phyloP scores from a whole-genome alignment of 2,329 filamentous ascomycete species.

The Daldinia sp. region DNA sequence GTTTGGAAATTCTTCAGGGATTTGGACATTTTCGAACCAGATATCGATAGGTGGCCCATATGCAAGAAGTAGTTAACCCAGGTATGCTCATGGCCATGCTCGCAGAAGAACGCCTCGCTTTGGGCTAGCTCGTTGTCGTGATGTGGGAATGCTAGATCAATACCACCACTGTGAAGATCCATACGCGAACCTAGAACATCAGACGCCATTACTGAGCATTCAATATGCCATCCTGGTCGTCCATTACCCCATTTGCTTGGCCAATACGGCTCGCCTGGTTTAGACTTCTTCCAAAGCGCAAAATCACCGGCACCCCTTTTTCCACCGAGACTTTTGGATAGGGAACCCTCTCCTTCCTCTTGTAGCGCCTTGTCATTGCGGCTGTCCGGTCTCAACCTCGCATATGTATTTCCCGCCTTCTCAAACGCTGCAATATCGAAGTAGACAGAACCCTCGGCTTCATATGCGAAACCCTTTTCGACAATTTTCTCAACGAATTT shows the following conservation, averaged over 20 bases:
- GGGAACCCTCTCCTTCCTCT: slow-evolving; percentile 89
- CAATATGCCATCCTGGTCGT: slow-evolving; percentile 95
- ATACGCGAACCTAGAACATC: slow-evolving; percentile 86
- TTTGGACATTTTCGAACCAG: slow-evolving; percentile 96
- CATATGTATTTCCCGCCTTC: slow-evolving; percentile 84
- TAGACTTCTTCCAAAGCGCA: slow-evolving; percentile 92
- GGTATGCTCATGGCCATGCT: slow-evolving; percentile 68
- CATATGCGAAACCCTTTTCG: slow-evolving; percentile 87
- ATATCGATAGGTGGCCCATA: slow-evolving; percentile 92
- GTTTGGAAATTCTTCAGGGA: slow-evolving; percentile 96
- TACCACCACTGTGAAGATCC: slow-evolving; percentile 93
- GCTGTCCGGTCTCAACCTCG: slow-evolving; percentile 86
- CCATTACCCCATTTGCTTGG: slow-evolving; percentile 87
- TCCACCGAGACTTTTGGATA: slow-evolving; percentile 70
- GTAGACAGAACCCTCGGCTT: slow-evolving; percentile 87
- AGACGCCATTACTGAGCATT: slow-evolving; percentile 96
- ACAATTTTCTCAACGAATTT: slow-evolving; percentile 86
- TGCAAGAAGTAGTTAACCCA: slow-evolving; percentile 98
- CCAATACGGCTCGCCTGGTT: slow-evolving; percentile 93
- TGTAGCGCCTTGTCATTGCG: slow-evolving; percentile 84
- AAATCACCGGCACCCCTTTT: slow-evolving; percentile 89
- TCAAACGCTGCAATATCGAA: slow-evolving; percentile 93
- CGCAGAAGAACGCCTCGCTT: slow-evolving; percentile 77
- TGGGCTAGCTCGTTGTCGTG: slow-evolving; percentile 88
- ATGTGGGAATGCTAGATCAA: slow-evolving; percentile 91